These are phyloP conservation scores for Anthracocystis panici-leucophaei DNA, from an alignment of 1,284 basidiomycete species.

Conservation along the genomic window DNA sequence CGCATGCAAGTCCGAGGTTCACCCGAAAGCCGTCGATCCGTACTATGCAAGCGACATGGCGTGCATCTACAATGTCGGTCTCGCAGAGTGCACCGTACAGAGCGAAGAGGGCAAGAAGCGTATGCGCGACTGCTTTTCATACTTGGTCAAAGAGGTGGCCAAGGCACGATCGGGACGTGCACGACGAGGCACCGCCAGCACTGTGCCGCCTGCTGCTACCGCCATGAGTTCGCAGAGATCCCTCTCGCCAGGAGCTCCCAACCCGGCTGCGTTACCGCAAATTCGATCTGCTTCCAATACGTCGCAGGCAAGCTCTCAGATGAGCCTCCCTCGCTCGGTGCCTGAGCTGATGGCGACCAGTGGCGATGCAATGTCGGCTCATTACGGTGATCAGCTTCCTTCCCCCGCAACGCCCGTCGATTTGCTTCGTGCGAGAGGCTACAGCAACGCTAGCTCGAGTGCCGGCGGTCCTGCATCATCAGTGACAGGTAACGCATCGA, in stretches of 20 bases:
- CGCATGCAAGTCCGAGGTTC: slow-evolving; percentile 65
- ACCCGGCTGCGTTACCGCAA: slow-evolving; percentile 7
- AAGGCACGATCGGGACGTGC: slow-evolving; percentile 52
- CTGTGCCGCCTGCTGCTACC: slow-evolving; percentile 21
- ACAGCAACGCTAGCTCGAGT: slow-evolving; percentile 39
- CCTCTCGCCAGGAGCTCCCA: slow-evolving; percentile 17
- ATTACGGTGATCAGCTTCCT: not conserved
- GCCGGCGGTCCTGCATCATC: slow-evolving; percentile 1
- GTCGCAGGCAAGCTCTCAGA: slow-evolving; percentile 21
- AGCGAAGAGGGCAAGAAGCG: slow-evolving; percentile 66
- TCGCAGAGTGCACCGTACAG: slow-evolving; percentile 63
- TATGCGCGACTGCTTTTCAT: slow-evolving; percentile 67
- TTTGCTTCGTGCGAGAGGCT: slow-evolving; percentile 16
- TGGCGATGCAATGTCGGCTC: slow-evolving; percentile 6
- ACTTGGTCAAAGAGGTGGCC: slow-evolving; percentile 65
- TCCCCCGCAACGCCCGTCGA: slow-evolving; percentile 13
- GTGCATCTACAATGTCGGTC: slow-evolving; percentile 62
- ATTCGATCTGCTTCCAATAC: slow-evolving; percentile 21
- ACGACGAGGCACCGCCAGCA: slow-evolving; percentile 33
- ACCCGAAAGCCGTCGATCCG: slow-evolving; percentile 63
- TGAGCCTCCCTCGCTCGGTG: slow-evolving; percentile 1
- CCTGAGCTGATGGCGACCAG: not conserved
- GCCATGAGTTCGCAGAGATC: slow-evolving; percentile 17
- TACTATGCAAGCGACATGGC: slow-evolving; percentile 67
- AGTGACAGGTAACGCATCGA: slow-evolving; percentile 7